phyloP scores from a whole-genome alignment of 768 basidiomycete genomes.

The Imleria badia region DNA sequence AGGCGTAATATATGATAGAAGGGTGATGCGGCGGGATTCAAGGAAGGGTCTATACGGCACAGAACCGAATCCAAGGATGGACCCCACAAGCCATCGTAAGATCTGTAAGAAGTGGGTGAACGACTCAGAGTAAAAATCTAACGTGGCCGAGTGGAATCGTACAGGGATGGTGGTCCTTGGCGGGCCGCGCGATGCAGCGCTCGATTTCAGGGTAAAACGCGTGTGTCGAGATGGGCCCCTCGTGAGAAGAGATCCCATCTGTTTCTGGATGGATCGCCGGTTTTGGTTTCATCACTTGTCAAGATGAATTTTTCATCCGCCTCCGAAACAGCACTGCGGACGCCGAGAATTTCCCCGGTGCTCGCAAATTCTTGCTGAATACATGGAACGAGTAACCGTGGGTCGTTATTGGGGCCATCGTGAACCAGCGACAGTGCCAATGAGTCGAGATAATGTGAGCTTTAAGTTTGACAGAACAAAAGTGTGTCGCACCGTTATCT shows the following conservation, averaged over 20 bases:
- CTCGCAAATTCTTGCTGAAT: background rate
- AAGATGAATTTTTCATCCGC: background rate
- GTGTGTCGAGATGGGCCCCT: background rate
- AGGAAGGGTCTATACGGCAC: background rate
- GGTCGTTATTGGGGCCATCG: too few relatives aligned
- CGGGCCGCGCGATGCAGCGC: background rate
- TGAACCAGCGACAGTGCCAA: too few relatives aligned
- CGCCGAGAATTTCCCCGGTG: background rate
- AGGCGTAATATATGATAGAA: background rate
- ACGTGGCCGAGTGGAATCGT: background rate
- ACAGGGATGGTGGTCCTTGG: background rate
- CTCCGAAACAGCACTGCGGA: background rate
- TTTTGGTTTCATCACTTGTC: background rate
- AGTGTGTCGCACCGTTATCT: too few relatives aligned
- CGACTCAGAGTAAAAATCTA: background rate
- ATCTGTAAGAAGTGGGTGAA: background rate
- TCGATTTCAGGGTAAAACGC: background rate
- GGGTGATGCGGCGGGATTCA: constrained; percentile 2
- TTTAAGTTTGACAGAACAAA: too few relatives aligned
- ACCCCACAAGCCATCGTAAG: background rate
- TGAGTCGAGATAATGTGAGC: too few relatives aligned
- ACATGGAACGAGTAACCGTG: background rate
- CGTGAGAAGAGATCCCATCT: background rate
- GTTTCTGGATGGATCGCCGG: too few relatives aligned
- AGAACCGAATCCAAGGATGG: too few relatives aligned